Base-by-base conservation (phyloP, 768 basidiomycete species). In the Hygrocybe coccinea region DNA sequence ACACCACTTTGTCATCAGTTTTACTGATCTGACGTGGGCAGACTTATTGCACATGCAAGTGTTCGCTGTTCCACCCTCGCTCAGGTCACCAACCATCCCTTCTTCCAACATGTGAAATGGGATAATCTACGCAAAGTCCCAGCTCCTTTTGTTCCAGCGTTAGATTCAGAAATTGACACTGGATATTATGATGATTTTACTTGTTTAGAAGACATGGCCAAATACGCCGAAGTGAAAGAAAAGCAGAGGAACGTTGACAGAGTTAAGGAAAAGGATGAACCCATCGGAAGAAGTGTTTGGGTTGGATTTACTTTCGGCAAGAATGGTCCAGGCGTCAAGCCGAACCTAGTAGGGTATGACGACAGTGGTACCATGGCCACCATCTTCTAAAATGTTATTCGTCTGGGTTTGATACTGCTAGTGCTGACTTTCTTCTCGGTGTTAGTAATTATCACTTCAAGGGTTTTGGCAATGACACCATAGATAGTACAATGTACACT, bases 211-310 rank as follows among this genome's bases (percentile, higher is more conserved):
- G 95, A 98, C 66, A 97, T 97, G 95, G 93, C 91, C 49, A 98
- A 98, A 74, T 98, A 98, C 66, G 92, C 95, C 10, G 95, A 99
- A 69, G 97, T 99, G 6, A 84, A 89, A 71, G 97, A 97, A 77
- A 99, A 98, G 73, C 94, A 97, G 73, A 77, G 74, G 64, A 95
- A 97, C 67, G 95, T 99, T 22, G 95, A 95, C 22, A 81, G 81
- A 55, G 90, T 97, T 15, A 84, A 80, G 69, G 95, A 98, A 75
- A 89, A 89, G 69, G 91, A 90, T 3, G 90, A 91, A 56, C 69
- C 77, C 2, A 73, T 80, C 62, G 69, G 77, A 2, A 74, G 91
- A 47, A 91, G 91, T 4, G 88, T 92, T 41, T 92, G 91, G 91
- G 91, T 91, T 52, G 91, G 91, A 2, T 93, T 93, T 64, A 92